phyloP scores from a whole-genome alignment of 2,329 filamentous ascomycete species.

The Lachnellula suecica region DNA sequence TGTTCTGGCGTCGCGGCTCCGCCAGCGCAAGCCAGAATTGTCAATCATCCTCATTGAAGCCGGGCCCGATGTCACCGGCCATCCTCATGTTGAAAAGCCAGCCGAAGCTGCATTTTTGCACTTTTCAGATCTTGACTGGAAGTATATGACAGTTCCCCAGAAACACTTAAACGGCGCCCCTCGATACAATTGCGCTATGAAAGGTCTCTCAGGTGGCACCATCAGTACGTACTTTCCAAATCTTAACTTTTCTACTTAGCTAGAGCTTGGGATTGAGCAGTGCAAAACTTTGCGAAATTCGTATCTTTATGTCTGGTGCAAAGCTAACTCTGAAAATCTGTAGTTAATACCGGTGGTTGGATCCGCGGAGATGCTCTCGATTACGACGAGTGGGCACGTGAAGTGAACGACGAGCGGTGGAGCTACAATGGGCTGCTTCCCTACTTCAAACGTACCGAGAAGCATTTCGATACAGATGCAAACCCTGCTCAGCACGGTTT shows the following conservation, averaged over 20 bases:
- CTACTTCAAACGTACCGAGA: constrained; percentile 43
- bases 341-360: constrained; percentile 42
- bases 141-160: not conserved
- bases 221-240: no score
- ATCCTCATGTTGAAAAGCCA: not conserved
- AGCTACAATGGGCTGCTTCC: constrained; percentile 45
- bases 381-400: constrained; percentile 45
- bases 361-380: constrained; percentile 43
- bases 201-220: not conserved
- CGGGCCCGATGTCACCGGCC: constrained; percentile 28
- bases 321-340: not conserved
- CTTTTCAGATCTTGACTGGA: not conserved
- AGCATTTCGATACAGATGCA: constrained; percentile 17
- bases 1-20: constrained; percentile 35
- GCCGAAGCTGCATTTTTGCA: not conserved
- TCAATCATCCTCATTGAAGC: constrained; percentile 40
- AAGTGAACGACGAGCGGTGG: constrained; percentile 42
- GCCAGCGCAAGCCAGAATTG: constrained; percentile 4
- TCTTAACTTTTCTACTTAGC: no score
- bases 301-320: not conserved
- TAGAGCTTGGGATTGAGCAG: not conserved
- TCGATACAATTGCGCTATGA: not conserved
- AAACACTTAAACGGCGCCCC: not conserved
- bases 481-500: constrained; percentile 29
- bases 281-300: not conserved